Percentiles rank a stretch among this genome's conserved stretches.
Conservation (phyloP, 2,329 filamentous ascomycete genomes). For the Colletotrichum scovillei region DNA sequence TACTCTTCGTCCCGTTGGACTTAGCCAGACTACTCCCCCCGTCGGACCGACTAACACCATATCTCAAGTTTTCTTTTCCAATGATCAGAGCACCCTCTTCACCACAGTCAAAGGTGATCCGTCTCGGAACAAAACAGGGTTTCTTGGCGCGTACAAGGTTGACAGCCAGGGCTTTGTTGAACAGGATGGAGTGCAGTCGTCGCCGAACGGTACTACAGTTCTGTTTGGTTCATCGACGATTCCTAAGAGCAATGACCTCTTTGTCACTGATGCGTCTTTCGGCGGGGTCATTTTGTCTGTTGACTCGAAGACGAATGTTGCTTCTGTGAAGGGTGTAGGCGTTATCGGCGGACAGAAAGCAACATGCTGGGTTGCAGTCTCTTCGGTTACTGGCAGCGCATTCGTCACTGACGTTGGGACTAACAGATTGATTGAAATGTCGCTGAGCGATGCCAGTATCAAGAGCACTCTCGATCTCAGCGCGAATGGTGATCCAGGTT, state of each 20-base stretch:
- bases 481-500: conserved; percentile 60
- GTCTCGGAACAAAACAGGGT: conserved; percentile 64
- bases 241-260: conserved; percentile 56
- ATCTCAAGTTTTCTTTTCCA: conserved; percentile 70
- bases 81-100: conserved; percentile 62
- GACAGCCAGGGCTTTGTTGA: conserved; percentile 32
- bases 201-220: conserved; percentile 65
- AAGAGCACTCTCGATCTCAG: conserved; percentile 54
- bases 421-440: conserved; percentile 69
- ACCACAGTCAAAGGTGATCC: conserved; percentile 72
- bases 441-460: conserved; percentile 59
- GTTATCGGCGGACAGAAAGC: conserved; percentile 61
- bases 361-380: conserved; percentile 69
- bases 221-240: conserved; percentile 65
- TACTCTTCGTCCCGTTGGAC: conserved; percentile 56
- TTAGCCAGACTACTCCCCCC: conserved; percentile 69
- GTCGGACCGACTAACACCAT: conserved; percentile 68
- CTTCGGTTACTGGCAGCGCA: conserved; percentile 57
- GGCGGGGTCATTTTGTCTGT: conserved; percentile 62
- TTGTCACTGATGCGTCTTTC: conserved; percentile 69
- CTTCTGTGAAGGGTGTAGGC: conserved; percentile 50
- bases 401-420: conserved; percentile 68
- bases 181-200: conserved; percentile 47
- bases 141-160: conserved; percentile 63
- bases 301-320: conserved; percentile 44